Conservation (phyloP, 2,329 filamentous ascomycete species). For the Aspergillus sp. region DNA sequence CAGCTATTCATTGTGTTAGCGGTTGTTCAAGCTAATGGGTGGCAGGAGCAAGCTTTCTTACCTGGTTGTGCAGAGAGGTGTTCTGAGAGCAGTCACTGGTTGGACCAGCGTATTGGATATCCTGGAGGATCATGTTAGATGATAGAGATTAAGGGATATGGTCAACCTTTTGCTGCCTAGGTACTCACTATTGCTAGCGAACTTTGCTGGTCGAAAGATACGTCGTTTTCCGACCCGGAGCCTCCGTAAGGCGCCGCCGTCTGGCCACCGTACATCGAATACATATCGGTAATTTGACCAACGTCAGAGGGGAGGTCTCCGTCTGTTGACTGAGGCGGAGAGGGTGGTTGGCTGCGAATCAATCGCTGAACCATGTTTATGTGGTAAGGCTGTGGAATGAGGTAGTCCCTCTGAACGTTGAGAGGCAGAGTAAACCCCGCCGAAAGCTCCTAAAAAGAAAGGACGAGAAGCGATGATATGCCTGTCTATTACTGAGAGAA, state of each 20-base stretch:
- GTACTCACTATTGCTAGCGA: slow-evolving; percentile 24
- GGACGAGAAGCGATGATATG: slow-evolving; percentile 2
- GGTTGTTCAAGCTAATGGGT: neutral
- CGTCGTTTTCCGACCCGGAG: neutral
- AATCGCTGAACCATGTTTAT: slow-evolving; percentile 8
- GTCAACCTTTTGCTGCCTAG: neutral
- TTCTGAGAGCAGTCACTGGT: slow-evolving; percentile 17
- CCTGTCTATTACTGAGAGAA: neutral
- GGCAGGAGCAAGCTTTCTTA: slow-evolving; percentile 15
- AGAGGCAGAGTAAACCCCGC: neutral
- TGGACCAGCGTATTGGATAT: slow-evolving; percentile 11
- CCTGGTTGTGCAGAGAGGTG: slow-evolving; percentile 22
- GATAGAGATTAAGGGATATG: neutral
- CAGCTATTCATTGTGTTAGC: slow-evolving; percentile 14
- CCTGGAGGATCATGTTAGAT: slow-evolving; percentile 10
- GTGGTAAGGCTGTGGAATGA: neutral
- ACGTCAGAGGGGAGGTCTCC: slow-evolving; percentile 21
- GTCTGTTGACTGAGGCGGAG: slow-evolving; percentile 31
- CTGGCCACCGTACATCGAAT: slow-evolving; percentile 14
- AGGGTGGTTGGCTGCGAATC: slow-evolving; percentile 25
- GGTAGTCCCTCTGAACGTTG: neutral
- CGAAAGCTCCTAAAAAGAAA: no score
- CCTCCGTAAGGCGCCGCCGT: slow-evolving; percentile 8
- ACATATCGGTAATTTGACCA: slow-evolving; percentile 13
- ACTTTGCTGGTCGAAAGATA: slow-evolving; percentile 11